A percentile compares a stretch with the other conserved stretches of the same genome.
Conservation (phyloP, 2,329 filamentous ascomycete species). For the Penicillium sp. region DNA sequence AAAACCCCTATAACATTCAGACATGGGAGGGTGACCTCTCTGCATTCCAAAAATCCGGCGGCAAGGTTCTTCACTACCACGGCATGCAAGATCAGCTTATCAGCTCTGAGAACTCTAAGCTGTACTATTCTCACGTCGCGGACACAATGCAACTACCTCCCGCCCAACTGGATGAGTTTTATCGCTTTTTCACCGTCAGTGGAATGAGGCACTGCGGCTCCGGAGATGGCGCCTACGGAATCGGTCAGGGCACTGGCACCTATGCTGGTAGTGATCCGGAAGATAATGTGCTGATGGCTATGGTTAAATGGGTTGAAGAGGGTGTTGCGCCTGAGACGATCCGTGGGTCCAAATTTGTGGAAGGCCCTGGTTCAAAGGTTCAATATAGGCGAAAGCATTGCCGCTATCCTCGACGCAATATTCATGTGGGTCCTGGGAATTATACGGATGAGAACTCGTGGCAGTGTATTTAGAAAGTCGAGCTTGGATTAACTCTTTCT, state of each 20-base stretch:
- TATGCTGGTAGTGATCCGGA: constrained; percentile 29
- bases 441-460: constrained; percentile 35
- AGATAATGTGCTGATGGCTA: constrained; percentile 48
- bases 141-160: constrained; percentile 35
- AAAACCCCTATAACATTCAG: constrained; percentile 48
- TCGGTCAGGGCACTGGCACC: constrained; percentile 32
- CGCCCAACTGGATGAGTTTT: constrained; percentile 37
- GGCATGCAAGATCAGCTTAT: constrained; percentile 49
- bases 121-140: constrained; percentile 49
- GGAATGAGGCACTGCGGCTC: constrained; percentile 51
- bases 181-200: constrained; percentile 51
- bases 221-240: constrained; percentile 43
- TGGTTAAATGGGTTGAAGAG: constrained; percentile 50
- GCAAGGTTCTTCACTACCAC: constrained; percentile 43
- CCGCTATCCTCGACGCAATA: constrained; percentile 34
- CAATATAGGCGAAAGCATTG: constrained; percentile 48
- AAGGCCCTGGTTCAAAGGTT: constrained; percentile 37
- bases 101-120: constrained; percentile 48
- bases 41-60: constrained; percentile 42
- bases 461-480: constrained; percentile 26
- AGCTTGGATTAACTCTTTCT: no score
- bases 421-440: constrained; percentile 30
- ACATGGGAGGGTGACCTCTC: constrained; percentile 48
- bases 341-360: constrained; percentile 45
- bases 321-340: constrained; percentile 39